phyloP scores from a whole-genome alignment of 352 stramenopile species.

The Phytopythium vexans region DNA sequence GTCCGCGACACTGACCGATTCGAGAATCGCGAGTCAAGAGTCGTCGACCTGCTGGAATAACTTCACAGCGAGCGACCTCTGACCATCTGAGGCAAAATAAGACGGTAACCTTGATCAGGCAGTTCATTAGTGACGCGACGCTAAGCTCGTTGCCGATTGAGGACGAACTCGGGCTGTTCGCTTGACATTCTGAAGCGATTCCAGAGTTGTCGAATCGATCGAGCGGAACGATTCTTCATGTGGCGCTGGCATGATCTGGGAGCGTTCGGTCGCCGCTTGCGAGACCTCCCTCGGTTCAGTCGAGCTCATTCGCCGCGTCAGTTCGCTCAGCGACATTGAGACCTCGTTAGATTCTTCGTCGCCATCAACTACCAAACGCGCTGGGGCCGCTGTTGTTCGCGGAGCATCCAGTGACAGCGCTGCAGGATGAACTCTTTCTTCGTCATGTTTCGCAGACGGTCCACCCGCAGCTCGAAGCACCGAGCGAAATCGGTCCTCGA shows the following conservation, averaged over 20 bases:
- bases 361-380: not conserved
- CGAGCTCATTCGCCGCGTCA: constrained; percentile 1
- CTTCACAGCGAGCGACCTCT: not conserved
- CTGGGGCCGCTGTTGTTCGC: not conserved
- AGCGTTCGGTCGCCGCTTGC: not conserved
- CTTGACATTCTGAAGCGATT: constrained; percentile 48
- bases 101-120: not conserved
- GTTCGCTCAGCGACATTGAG: not conserved
- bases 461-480: not conserved
- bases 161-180: constrained; percentile 32
- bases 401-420: not conserved
- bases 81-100: constrained; percentile 19
- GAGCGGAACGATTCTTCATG: constrained; percentile 12
- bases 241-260: not conserved
- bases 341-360: not conserved
- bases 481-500: constrained; percentile 59
- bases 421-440: not conserved
- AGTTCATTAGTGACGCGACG: constrained; percentile 9
- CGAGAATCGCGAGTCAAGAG: not conserved
- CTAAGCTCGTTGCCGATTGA: constrained; percentile 27
- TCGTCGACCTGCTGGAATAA: not conserved
- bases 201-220: constrained; percentile 32
- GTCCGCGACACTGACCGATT: constrained; percentile 7
- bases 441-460: not conserved
- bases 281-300: not conserved